Evolutionary conservation across 768 basidiomycete species (phyloP).

Genomic region (Leccinum boreale): DNA sequence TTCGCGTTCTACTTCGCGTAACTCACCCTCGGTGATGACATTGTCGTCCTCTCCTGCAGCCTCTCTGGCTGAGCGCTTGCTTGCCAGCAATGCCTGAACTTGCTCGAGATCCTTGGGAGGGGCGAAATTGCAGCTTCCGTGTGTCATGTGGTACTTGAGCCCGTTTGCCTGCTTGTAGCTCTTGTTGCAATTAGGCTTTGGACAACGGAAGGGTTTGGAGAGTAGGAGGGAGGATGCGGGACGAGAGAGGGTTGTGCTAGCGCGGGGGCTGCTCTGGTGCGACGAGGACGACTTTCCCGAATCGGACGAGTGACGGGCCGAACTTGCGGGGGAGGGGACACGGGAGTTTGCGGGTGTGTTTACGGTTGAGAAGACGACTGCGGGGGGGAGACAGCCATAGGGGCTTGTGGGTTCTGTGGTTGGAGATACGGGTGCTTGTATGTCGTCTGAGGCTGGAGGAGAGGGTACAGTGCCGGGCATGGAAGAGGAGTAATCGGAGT

Average conservation of each 20-base stretch:
- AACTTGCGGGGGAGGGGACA: slow-evolving; percentile 30
- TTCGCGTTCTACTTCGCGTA: slow-evolving; percentile 75
- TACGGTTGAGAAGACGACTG: slow-evolving; percentile 54
- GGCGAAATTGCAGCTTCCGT: slow-evolving; percentile 90
- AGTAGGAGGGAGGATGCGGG: slow-evolving; percentile 60
- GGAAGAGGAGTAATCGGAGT: slow-evolving; percentile 58
- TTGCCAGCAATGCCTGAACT: slow-evolving; percentile 66
- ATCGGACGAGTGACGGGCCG: slow-evolving; percentile 20
- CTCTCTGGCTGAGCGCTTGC: slow-evolving; percentile 39
- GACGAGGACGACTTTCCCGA: slow-evolving; percentile 28
- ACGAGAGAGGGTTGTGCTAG: slow-evolving; percentile 46
- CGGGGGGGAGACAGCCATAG: slow-evolving; percentile 60
- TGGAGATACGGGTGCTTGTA: slow-evolving; percentile 26
- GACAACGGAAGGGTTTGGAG: slow-evolving; percentile 88
- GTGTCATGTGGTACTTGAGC: slow-evolving; percentile 91
- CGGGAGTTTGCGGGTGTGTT: slow-evolving; percentile 48
- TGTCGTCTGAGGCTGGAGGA: slow-evolving; percentile 29
- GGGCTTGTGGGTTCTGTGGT: slow-evolving; percentile 32
- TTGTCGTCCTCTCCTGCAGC: slow-evolving; percentile 41
- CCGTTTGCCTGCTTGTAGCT: slow-evolving; percentile 95
- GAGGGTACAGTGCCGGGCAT: slow-evolving; percentile 56
- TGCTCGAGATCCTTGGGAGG: slow-evolving; percentile 83
- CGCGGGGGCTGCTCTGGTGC: slow-evolving; percentile 29
- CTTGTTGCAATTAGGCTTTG: slow-evolving; percentile 94
- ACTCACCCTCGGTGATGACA: slow-evolving; percentile 54